phyloP scores from a whole-genome alignment of 805 yeast genomes.

The Ogataea corticis region DNA sequence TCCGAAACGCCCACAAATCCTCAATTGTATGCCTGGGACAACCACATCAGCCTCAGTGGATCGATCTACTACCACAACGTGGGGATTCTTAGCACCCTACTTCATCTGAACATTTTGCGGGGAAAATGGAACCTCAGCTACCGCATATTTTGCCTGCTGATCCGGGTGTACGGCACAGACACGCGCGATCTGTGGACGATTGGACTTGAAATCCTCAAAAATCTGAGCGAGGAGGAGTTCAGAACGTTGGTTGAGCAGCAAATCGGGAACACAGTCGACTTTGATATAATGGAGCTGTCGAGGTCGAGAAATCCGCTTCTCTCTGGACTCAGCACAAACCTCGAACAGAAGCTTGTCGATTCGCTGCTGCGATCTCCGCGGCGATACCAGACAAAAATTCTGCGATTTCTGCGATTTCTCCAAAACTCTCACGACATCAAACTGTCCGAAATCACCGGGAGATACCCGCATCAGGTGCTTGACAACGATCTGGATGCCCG shows the following conservation, averaged over 20 bases:
- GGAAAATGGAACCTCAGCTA: constrained; percentile 59
- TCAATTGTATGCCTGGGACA: neutral
- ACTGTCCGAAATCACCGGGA: constrained; percentile 9
- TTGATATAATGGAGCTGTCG: neutral
- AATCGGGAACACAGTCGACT: neutral
- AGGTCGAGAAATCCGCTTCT: neutral
- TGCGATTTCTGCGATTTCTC: constrained; percentile 20
- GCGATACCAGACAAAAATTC: constrained; percentile 17
- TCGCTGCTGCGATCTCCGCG: constrained; percentile 4
- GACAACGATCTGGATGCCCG: constrained; percentile 14
- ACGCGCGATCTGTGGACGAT: constrained; percentile 61
- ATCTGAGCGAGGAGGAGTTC: constrained; percentile 29
- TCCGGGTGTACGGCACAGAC: constrained; percentile 52
- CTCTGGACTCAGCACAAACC: neutral
- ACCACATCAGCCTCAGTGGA: constrained; percentile 13
- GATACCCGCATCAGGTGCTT: constrained; percentile 24
- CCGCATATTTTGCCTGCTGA: constrained; percentile 48
- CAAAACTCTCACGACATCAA: constrained; percentile 15
- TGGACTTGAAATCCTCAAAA: constrained; percentile 54
- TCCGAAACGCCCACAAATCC: constrained; percentile 8
- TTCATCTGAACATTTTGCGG: constrained; percentile 50
- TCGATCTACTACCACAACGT: constrained; percentile 16
- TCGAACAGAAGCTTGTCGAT: neutral
- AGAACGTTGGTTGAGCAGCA: neutral
- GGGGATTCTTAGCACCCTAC: constrained; percentile 39